Evolutionary conservation across 805 yeast genomes (phyloP).

Genomic region (Metschnikowia rubicola): DNA sequence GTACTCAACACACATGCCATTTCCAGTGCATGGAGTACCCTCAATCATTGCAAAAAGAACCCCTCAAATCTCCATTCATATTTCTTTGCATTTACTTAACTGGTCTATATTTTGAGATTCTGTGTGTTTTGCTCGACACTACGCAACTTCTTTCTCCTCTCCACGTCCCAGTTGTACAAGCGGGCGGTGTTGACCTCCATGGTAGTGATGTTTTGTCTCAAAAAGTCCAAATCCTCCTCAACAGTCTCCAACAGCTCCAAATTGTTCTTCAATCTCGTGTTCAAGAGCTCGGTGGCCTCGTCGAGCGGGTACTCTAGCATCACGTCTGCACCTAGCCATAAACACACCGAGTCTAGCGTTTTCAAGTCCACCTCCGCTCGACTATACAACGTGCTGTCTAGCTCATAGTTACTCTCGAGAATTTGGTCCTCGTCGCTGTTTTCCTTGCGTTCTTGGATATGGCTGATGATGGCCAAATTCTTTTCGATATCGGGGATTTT

Average conservation of each 20-base stretch:
- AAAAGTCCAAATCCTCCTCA: slow-evolving; percentile 79
- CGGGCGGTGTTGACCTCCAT: slow-evolving; percentile 98
- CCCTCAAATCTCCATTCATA: neutral
- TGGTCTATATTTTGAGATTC: slow-evolving; percentile 19
- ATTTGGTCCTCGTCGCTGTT: slow-evolving; percentile 26
- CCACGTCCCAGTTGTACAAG: slow-evolving; percentile 84
- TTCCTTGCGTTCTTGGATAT: slow-evolving; percentile 48
- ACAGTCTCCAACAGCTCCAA: slow-evolving; percentile 55
- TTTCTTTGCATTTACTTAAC: neutral
- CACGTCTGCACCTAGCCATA: slow-evolving; percentile 98
- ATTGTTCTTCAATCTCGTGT: slow-evolving; percentile 60
- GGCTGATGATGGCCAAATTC: slow-evolving; percentile 70
- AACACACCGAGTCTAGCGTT: slow-evolving; percentile 56
- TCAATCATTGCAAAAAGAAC: neutral
- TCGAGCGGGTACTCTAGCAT: slow-evolving; percentile 92
- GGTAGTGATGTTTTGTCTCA: slow-evolving; percentile 87
- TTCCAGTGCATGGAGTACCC: no score
- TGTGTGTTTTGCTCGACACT: slow-evolving; percentile 27
- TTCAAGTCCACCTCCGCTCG: slow-evolving; percentile 68
- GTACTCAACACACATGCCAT: no score
- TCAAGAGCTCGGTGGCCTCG: slow-evolving; percentile 76
- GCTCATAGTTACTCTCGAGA: slow-evolving; percentile 77
- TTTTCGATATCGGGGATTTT: slow-evolving; percentile 92
- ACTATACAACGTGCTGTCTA: slow-evolving; percentile 89
- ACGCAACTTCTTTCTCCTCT: slow-evolving; percentile 55